Percentiles rank a stretch among this genome's conserved stretches.
Conservation (phyloP, 2,329 filamentous ascomycete species). For the Gaeumannomyces sp. region DNA sequence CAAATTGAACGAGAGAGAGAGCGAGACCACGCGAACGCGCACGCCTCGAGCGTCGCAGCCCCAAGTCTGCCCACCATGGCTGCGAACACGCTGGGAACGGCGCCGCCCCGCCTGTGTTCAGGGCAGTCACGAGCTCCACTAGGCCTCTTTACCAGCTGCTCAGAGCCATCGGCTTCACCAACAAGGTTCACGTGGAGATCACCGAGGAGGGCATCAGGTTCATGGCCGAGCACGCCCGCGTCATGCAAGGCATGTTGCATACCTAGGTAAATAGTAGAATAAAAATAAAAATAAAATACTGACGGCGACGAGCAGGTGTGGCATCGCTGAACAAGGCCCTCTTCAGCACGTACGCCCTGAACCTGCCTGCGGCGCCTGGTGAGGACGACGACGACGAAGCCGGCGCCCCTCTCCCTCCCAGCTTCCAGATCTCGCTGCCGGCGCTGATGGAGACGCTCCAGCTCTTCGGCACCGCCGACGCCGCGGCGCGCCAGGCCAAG, state of each 20-base stretch:
- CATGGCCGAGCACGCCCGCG: constrained; percentile 77
- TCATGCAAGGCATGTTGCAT: constrained; percentile 70
- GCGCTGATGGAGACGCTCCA: constrained; percentile 90
- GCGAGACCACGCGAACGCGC: too few species aligned
- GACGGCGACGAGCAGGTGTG: constrained; percentile 41
- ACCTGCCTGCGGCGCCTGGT: constrained; percentile 30
- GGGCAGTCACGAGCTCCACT: constrained; percentile 70
- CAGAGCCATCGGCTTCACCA: constrained; percentile 53
- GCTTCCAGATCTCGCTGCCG: constrained; percentile 80
- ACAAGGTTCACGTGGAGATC: constrained; percentile 62
- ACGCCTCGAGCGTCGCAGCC: too few species aligned
- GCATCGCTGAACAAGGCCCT: constrained; percentile 84
- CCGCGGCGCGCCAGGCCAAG: constrained; percentile 50
- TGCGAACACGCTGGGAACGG: background rate
- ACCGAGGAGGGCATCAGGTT: constrained; percentile 81
- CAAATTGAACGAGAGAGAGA: too few species aligned
- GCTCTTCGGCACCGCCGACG: constrained; percentile 83
- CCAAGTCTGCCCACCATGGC: too few species aligned
- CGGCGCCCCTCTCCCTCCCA: constrained; percentile 44
- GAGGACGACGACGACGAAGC: constrained; percentile 27
- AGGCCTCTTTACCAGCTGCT: constrained; percentile 63
- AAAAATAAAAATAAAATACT: constrained; percentile 11
- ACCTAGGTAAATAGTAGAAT: too few species aligned
- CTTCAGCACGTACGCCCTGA: constrained; percentile 79
- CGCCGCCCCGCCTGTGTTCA: constrained; percentile 47